Conservation (phyloP, 2,329 filamentous ascomycete genomes). For the Talaromyces verruculosus region DNA sequence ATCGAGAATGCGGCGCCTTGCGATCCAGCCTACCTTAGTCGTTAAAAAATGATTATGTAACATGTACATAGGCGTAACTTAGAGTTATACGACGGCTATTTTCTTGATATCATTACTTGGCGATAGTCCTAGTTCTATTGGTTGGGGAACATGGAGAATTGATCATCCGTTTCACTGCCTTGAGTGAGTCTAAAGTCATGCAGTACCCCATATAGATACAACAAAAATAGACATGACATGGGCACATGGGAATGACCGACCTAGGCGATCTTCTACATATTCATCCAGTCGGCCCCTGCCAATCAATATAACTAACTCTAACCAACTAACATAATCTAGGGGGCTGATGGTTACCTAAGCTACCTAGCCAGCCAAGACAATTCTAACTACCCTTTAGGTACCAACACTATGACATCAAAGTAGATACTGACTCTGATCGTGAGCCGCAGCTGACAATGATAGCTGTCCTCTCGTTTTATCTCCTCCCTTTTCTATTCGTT, state of each 20-base stretch:
- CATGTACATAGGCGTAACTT: neutral
- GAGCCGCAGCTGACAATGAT: too few relatives aligned
- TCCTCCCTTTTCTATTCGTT: too few relatives aligned
- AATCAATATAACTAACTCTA: too few relatives aligned
- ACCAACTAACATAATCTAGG: too few relatives aligned
- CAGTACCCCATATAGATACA: neutral
- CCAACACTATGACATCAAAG: too few relatives aligned
- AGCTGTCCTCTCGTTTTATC: too few relatives aligned
- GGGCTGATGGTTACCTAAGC: too few relatives aligned
- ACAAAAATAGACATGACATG: neutral
- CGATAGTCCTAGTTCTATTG: neutral
- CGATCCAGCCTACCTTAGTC: constrained; percentile 4
- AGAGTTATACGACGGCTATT: neutral
- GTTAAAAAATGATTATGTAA: constrained; percentile 6
- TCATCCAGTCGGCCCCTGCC: too few relatives aligned
- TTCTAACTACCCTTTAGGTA: too few relatives aligned
- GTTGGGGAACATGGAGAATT: neutral
- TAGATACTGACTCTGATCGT: too few relatives aligned
- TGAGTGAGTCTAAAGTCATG: neutral
- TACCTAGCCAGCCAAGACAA: too few relatives aligned
- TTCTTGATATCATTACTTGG: neutral
- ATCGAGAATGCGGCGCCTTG: neutral
- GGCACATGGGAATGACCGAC: neutral
- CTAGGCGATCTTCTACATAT: neutral
- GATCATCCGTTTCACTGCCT: neutral